Base-by-base conservation (phyloP, 2,329 filamentous ascomycete species). In the Diaporthe sp. region DNA sequence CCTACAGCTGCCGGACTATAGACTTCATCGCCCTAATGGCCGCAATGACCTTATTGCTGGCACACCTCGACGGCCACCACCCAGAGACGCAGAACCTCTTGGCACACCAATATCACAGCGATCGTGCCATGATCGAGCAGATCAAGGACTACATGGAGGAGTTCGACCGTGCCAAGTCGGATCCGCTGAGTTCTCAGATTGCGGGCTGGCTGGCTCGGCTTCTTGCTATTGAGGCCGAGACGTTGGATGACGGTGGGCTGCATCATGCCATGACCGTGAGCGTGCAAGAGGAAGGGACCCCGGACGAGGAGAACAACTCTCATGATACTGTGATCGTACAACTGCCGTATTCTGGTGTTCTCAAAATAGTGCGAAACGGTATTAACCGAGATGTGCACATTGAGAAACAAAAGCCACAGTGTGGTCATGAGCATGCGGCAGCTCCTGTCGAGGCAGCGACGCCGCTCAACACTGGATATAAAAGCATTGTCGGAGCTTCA, bases 11-110 rank as follows among this genome's bases (percentile, higher is more conserved):
- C 59, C 80, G 81, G 0, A 73, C 78, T 1, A 76, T 82, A 17
- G 83, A 85, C 74, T 85, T 85, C 74, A 76, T 82, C 13, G 83
- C 82, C 1, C 78, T 85, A 7, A 75, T 83, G 75, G 83, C 84
- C 6, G 79, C 78, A 8, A 81, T 84, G 77, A 82, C 83, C 5
- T 77, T 86, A 3, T 42, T 83, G 6, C 76, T 85, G 10, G 81
- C 82, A 15, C 81, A 85, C 61, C 74, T 85, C 15, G 80, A 82
- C 71, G 76, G 78, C 63, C 79, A 80, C 72, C 77, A 71, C 30
- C 73, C 39, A 2, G 61, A 73, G 4, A 63, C 63, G 6, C 77
- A 77, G 27, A 81, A 83, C 73, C 73, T 82, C 22, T 79, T 86
- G 0, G 80, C 79, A 8, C 83, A 86, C 73, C 85, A 86, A 72